Percentiles rank a stretch among this genome's conserved stretches.
Conservation (phyloP, 2,329 filamentous ascomycete genomes). For the Phyllosticta citribraziliensis region DNA sequence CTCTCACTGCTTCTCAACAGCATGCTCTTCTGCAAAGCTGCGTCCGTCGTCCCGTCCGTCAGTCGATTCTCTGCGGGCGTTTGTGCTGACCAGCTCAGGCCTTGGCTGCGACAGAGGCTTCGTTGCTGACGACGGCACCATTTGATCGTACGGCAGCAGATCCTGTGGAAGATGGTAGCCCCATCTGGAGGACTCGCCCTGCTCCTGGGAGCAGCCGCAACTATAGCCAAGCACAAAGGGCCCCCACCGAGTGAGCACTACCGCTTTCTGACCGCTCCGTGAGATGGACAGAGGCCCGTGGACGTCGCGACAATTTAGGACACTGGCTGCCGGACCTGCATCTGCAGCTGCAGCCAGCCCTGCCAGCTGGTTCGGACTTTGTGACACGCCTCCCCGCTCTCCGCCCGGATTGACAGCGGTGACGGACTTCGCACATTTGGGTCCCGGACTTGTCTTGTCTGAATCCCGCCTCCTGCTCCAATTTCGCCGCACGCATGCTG, state of each 20-base stretch:
- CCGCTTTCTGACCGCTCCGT: background rate
- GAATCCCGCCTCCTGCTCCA: background rate
- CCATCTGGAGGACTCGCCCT: background rate
- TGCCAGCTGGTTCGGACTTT: slow-evolving; percentile 7
- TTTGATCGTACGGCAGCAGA: background rate
- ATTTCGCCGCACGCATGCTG: background rate
- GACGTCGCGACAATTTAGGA: background rate
- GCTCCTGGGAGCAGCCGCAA: background rate
- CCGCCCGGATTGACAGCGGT: slow-evolving; percentile 8
- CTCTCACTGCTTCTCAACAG: background rate
- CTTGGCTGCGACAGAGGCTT: background rate
- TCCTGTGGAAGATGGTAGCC: background rate
- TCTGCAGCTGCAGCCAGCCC: background rate
- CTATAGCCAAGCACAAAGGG: background rate
- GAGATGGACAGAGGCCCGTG: background rate
- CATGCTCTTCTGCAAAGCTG: background rate
- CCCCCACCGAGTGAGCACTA: background rate
- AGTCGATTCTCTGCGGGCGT: background rate
- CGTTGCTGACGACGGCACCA: background rate
- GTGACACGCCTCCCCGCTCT: slow-evolving; percentile 3
- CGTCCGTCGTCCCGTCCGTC: background rate
- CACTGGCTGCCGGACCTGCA: background rate
- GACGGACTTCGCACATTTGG: slow-evolving; percentile 9
- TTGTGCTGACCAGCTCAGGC: background rate
- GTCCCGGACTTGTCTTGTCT: slow-evolving; percentile 4